phyloP scores from a whole-genome alignment of 2,329 filamentous ascomycete genomes.

The Akanthomyces uredinophilus region DNA sequence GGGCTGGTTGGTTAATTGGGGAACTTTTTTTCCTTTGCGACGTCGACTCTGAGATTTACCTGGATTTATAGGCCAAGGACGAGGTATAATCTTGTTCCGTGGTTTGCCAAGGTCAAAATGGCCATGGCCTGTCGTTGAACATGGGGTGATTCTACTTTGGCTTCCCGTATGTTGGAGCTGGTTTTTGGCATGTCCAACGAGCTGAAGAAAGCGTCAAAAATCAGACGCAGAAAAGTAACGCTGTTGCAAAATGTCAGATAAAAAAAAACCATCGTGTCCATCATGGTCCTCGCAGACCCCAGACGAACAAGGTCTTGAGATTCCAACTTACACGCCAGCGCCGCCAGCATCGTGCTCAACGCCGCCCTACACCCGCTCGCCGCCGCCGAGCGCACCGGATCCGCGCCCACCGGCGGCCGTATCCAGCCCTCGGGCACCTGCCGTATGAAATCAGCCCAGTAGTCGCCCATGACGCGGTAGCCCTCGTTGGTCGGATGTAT shows the following conservation, averaged over 20 bases:
- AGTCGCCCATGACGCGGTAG: conserved; percentile 19
- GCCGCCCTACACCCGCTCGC: not conserved
- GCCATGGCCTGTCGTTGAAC: too few species aligned
- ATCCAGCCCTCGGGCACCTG: conserved; percentile 22
- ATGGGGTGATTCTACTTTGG: too few species aligned
- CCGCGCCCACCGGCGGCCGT: conserved; percentile 15
- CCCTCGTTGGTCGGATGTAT: conserved; percentile 21
- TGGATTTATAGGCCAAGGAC: too few species aligned
- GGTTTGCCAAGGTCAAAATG: too few species aligned
- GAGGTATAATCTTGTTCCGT: too few species aligned
- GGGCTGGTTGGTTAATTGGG: too few species aligned
- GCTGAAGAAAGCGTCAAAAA: too few species aligned
- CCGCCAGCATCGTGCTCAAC: not conserved
- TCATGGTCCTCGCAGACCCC: not conserved
- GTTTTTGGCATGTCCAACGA: too few species aligned
- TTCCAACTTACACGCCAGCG: not conserved
- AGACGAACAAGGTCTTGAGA: too few species aligned
- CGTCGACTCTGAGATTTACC: too few species aligned
- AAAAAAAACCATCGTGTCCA: not conserved
- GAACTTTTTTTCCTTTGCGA: too few species aligned
- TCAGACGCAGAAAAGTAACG: not conserved
- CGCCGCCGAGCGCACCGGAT: not conserved
- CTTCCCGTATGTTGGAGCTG: too few species aligned
- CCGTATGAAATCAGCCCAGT: conserved; percentile 22
- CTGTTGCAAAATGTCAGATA: not conserved